A percentile compares a stretch with the other conserved stretches of the same genome.
phyloP scores from a whole-genome alignment of 148 eudicot genomes.

The Chenopodium berlandieri region DNA sequence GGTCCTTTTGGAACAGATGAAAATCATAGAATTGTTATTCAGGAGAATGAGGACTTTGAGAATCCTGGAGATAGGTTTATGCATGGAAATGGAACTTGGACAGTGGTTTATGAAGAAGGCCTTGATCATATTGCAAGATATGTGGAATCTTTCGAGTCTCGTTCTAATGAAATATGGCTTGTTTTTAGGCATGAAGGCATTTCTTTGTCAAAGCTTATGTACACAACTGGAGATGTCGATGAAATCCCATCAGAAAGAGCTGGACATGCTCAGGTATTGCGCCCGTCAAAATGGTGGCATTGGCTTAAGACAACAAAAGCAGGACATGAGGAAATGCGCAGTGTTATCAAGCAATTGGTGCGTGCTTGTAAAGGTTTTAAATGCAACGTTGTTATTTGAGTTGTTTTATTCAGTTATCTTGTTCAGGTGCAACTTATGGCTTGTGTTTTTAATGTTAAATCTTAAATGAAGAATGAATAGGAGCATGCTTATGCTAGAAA shows the following conservation, averaged over 20 bases:
- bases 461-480: background rate
- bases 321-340: constrained; percentile 79
- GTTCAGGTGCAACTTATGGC: constrained; percentile 1
- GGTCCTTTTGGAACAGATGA: constrained; percentile 34
- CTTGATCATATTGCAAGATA: constrained; percentile 92
- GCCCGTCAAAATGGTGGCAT: constrained; percentile 97
- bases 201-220: constrained; percentile 91
- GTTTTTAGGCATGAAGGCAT: constrained; percentile 92
- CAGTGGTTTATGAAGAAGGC: constrained; percentile 63
- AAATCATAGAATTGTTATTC: constrained; percentile 15
- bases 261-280: constrained; percentile 64
- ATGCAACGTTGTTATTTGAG: background rate
- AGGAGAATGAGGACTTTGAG: constrained; percentile 36
- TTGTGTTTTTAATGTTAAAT: background rate
- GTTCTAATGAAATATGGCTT: constrained; percentile 92
- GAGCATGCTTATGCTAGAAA: background rate
- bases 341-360: constrained; percentile 83
- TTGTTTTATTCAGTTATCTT: background rate
- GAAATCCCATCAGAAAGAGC: constrained; percentile 45
- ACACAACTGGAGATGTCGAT: constrained; percentile 71
- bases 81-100: constrained; percentile 32
- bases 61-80: constrained; percentile 32
- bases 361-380: constrained; percentile 12
- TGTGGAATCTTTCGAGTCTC: constrained; percentile 92
- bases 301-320: constrained; percentile 90